Conservation (phyloP, 176 grass and related monocot species). For the Lolium perenne region DNA sequence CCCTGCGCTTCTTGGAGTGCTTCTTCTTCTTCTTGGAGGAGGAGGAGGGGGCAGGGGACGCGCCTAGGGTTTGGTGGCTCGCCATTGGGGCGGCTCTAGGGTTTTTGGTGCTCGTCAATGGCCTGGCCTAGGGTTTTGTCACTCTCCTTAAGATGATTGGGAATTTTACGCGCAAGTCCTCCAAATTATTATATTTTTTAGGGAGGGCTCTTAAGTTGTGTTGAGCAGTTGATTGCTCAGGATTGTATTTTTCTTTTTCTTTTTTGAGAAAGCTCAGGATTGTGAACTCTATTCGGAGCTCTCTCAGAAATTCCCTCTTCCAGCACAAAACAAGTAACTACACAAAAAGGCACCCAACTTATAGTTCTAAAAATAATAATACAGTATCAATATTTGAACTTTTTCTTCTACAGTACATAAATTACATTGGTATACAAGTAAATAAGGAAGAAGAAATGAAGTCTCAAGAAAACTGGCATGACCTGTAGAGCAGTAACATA, state of each 20-base stretch:
- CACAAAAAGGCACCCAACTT: background rate
- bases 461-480: background rate
- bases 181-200: background rate
- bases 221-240: background rate
- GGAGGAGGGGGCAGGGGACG: slow-evolving; percentile 32
- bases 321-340: background rate
- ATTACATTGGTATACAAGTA: slow-evolving; percentile 24
- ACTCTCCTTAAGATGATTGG: background rate
- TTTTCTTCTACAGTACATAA: slow-evolving; percentile 18
- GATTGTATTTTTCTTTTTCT: background rate
- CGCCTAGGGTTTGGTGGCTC: slow-evolving; percentile 25
- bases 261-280: background rate
- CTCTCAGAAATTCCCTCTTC: too few relatives aligned
- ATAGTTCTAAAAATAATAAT: background rate
- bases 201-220: background rate
- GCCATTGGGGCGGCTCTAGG: slow-evolving; percentile 50
- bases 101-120: slow-evolving; percentile 24
- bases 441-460: slow-evolving; percentile 22
- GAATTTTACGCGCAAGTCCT: background rate
- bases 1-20: slow-evolving; percentile 54
- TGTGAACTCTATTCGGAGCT: background rate
- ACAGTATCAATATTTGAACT: slow-evolving; percentile 1
- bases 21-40: slow-evolving; percentile 62
- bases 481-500: background rate
- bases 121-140: slow-evolving; percentile 12